phyloP scores from a whole-genome alignment of 1,139 yeast species.

The Hansenula anomala region DNA sequence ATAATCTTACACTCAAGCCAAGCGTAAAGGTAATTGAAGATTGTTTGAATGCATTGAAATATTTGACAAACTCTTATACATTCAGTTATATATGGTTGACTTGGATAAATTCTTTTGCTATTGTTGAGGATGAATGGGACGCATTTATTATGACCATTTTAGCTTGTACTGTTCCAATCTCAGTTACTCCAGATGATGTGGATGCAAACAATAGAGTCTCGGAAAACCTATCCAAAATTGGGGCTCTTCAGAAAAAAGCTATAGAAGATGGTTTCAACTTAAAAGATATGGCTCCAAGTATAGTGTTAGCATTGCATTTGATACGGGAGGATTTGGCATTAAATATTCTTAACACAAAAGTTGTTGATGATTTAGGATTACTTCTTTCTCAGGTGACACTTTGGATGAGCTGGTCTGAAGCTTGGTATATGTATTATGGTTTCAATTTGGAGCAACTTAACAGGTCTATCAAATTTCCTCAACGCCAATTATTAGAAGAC shows the following conservation, averaged over 20 bases:
- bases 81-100: conserved; percentile 54
- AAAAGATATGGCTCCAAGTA: conserved; percentile 50
- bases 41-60: conserved; percentile 46
- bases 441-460: conserved; percentile 21
- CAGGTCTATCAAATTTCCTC: conserved; percentile 30
- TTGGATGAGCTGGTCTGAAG: conserved; percentile 74
- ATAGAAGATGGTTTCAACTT: conserved; percentile 24
- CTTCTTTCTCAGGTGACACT: conserved; percentile 57
- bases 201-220: conserved; percentile 14
- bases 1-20: conserved; percentile 44
- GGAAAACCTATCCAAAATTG: conserved; percentile 10
- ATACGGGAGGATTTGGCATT: conserved; percentile 71
- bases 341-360: conserved; percentile 40
- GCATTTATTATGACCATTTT: conserved; percentile 52
- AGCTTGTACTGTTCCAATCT: conserved; percentile 41
- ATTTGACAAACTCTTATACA: conserved; percentile 53
- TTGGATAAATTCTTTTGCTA: conserved; percentile 57
- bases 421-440: conserved; percentile 60
- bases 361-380: conserved; percentile 39
- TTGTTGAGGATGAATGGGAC: conserved; percentile 50
- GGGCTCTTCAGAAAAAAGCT: conserved; percentile 14
- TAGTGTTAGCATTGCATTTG: conserved; percentile 68
- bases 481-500: conserved; percentile 33
- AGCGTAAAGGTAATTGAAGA: conserved; percentile 34
- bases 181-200: conserved; percentile 9